Evolutionary conservation across 78 protist species (phyloP).

Genomic region (Capsaspora owczarzaki): DNA sequence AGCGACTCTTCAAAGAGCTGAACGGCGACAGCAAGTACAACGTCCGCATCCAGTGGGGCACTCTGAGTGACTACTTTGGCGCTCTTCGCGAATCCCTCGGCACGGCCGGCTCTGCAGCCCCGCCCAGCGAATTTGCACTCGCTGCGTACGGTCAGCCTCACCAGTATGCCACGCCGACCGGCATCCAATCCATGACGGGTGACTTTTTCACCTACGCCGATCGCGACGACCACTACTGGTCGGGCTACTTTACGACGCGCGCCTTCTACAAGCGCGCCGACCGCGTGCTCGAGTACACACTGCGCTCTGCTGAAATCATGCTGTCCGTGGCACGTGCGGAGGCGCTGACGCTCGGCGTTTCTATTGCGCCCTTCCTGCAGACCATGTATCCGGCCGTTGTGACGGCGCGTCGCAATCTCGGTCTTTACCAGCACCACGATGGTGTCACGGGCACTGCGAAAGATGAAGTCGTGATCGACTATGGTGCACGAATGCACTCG

Average conservation of each 20-base stretch:
- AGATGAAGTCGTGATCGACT: constrained; percentile 36
- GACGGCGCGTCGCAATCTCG: neutral
- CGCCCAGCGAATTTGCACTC: too few relatives aligned
- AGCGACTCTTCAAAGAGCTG: constrained; percentile 14
- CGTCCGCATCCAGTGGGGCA: constrained; percentile 24
- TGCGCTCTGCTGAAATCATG: neutral
- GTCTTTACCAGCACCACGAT: constrained; percentile 56
- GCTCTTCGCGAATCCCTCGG: neutral
- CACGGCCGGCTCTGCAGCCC: too few relatives aligned
- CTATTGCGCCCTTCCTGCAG: too few relatives aligned
- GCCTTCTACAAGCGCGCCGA: constrained; percentile 33
- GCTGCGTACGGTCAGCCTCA: neutral
- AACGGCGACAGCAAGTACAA: neutral
- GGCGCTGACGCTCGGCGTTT: neutral
- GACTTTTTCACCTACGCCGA: constrained; percentile 68
- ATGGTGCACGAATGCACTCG: neutral
- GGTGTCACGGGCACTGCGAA: constrained; percentile 61
- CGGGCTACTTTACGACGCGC: constrained; percentile 39
- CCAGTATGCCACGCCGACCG: too few relatives aligned
- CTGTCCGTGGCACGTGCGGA: constrained; percentile 10
- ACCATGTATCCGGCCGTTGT: neutral
- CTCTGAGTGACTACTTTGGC: constrained; percentile 38
- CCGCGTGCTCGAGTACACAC: constrained; percentile 12
- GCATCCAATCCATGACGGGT: neutral
- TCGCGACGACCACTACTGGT: constrained; percentile 36